Evolutionary conservation across 192 early-diverging fungal genomes (phyloP), one percentile per base, ranked within the genome.

Genomic region (Pilaira anomala): DNA sequence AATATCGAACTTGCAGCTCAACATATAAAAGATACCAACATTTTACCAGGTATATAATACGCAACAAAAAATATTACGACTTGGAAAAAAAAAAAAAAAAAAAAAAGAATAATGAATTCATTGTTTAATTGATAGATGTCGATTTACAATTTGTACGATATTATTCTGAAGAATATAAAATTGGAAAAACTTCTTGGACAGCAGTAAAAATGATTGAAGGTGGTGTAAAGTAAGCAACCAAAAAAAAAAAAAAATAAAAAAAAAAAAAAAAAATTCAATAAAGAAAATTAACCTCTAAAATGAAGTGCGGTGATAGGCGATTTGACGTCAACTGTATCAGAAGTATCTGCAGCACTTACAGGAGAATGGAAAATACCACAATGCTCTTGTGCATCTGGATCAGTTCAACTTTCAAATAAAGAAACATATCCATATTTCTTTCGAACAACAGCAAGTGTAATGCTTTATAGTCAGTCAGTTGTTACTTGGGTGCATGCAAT

Each of bases 301-400:
- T 59, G 11, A 11, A 72, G 70, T 56, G 70, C 70, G 21, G 70
- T 72, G 8, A 66, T 72, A 39, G 70, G 70, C 29, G 70, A 72
- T 21, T 62, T 72, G 49, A 11, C 41, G 1, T 66, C 64, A 9
- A 28, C 22, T 7, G 55, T 55, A 30, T 48, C 70, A 33, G 57
- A 56, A 36, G 19, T 30, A n/a, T 72, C 70, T 7, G 70, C 65
- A 19, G 41, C 49, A 2, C 41, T 72, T 25, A 72, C 63, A 16
- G 45, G 64, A 28, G 14, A 55, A 8, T 48, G 33, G 24, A 21
- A 57, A 21, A 66, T 72, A 51, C 70, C 70, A 11, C 70, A 72
- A 48, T 72, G 70, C 30, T 72, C 70, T 12, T 41, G 25, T 19
- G 49, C 44, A 3, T 49, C 63, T 16, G 19, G 41, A 8, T 61